Evolutionary conservation across 208 protist genomes (phyloP), one percentile per base, ranked within the genome.

Genomic region (Trypanosomatidae sp.): DNA sequence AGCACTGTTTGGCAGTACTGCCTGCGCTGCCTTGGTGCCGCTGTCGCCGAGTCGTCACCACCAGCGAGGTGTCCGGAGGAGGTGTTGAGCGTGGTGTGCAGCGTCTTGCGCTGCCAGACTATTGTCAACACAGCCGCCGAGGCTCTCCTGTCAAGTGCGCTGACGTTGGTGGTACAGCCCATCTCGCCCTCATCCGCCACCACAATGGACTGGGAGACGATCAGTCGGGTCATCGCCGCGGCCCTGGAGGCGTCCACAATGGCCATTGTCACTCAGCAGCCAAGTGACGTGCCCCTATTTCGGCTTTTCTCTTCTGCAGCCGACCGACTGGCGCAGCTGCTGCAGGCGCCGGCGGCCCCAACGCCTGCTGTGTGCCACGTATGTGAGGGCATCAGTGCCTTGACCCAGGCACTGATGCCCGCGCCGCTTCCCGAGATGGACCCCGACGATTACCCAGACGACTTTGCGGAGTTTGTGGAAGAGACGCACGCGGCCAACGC

Each of bases 321-420:
- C 10, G 79, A 85, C 59, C 76, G 71, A 25, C 70, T 95, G 30
- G 58, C 77, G n/a, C 50, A 62, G 58, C 47, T 85, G 17, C 67
- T 95, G 25, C 68, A 76, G 46, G 9, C 79, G 5, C 58, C 65
- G 15, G 52, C 52, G 6, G 65, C 74, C 8, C 53, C 59, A 12
- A 36, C 74, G 25, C 83, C 85, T 62, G 69, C 81, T 12, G 74
- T 73, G 56, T 66, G 77, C n/a, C 70, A 80, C 53, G 82, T 85
- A 8, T 94, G 87, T 68, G 91, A 96, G 67, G 89, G 87, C 28
- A 36, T 96, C 64, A 84, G 79, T 46, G 87, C 81, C 39, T 77
- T 96, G 13, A 80, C 88, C 30, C 88, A 96, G 78, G 84, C 79
- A n/a, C 78, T 96, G 58, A 74, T 74, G 64, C 86, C 84, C 13